Evolutionary conservation across 257 asterid species (phyloP).

Genomic region (Solanum gandarillasii): DNA sequence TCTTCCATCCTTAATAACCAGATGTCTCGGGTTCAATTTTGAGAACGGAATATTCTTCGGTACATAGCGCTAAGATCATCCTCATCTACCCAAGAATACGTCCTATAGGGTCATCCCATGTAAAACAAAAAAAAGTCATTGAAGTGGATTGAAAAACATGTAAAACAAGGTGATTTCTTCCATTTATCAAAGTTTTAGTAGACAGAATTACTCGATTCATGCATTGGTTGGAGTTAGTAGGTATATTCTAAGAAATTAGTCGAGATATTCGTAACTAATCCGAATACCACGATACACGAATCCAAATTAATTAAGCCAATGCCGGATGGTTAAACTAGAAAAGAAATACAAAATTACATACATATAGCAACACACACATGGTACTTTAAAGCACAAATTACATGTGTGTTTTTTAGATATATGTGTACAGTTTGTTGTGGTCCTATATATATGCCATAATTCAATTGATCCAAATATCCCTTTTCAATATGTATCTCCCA

Average conservation of each 20-base stretch:
- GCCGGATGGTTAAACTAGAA: background rate
- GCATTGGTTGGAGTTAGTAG: background rate
- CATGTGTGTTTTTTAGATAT: background rate
- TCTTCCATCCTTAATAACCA: too few species aligned
- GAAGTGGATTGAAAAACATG: background rate
- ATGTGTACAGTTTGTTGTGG: background rate
- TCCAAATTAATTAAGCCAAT: background rate
- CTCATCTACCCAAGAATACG: fast-evolving
- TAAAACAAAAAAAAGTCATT: too few species aligned
- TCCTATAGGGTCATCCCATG: background rate
- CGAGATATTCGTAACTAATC: background rate
- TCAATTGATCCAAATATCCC: background rate
- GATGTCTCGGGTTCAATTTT: too few species aligned
- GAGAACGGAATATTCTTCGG: too few species aligned
- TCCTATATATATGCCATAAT: background rate
- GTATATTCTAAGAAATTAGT: background rate
- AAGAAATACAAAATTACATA: background rate
- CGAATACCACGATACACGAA: background rate
- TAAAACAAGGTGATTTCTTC: background rate
- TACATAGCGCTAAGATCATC: too few species aligned
- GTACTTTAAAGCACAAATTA: background rate
- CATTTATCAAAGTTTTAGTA: background rate
- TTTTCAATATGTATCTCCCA: background rate
- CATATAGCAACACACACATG: background rate
- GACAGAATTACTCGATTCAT: background rate